Conservation (phyloP, 1,139 yeast species). For the Debaryomyces udenii region DNA sequence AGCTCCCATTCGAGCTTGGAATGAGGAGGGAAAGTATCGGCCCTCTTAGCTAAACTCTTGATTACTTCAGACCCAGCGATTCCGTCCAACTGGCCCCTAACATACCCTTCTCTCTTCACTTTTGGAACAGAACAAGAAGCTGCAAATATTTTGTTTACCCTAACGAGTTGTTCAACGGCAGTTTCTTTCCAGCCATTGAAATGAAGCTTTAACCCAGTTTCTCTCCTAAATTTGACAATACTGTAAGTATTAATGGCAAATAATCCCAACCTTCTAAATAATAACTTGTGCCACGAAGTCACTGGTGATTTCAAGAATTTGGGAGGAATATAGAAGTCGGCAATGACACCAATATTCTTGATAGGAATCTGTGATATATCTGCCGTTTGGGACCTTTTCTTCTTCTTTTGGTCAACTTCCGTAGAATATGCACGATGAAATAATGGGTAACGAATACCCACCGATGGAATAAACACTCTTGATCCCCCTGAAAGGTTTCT, state of each 20-base stretch:
- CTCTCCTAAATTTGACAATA: constrained; percentile 44
- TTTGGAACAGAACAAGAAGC: constrained; percentile 39
- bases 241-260: constrained; percentile 49
- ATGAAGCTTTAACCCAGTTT: constrained; percentile 39
- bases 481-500: neutral
- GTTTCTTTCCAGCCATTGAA: constrained; percentile 50
- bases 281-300: constrained; percentile 41
- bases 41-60: constrained; percentile 32
- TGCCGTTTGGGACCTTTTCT: constrained; percentile 22
- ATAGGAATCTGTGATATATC: constrained; percentile 46
- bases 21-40: constrained; percentile 54
- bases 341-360: constrained; percentile 44
- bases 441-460: constrained; percentile 1
- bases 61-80: constrained; percentile 38
- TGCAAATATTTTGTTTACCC: constrained; percentile 47
- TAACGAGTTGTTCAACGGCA: constrained; percentile 46
- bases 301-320: constrained; percentile 33
- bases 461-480: neutral
- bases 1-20: constrained; percentile 76
- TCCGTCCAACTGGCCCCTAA: constrained; percentile 36
- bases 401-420: constrained; percentile 22
- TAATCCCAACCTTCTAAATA: constrained; percentile 42
- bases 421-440: constrained; percentile 11
- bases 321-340: constrained; percentile 51
- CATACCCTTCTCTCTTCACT: constrained; percentile 30